Conservation (phyloP, 1,284 basidiomycete genomes). For the Ceratobasidium sp. region DNA sequence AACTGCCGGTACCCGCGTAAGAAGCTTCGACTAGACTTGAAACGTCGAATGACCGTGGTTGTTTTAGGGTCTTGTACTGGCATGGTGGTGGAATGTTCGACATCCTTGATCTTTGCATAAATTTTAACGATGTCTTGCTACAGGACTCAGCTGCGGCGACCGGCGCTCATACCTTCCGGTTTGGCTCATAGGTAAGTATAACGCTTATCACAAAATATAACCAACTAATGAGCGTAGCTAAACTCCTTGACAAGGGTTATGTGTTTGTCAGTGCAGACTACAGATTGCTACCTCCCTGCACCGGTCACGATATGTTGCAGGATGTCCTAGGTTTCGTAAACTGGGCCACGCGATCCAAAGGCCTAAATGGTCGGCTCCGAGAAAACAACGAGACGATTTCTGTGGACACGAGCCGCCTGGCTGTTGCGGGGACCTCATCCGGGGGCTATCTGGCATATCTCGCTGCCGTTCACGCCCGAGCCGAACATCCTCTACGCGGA, state of each 20-base stretch:
- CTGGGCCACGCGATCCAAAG: constrained; percentile 54
- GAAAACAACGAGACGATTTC: constrained; percentile 47
- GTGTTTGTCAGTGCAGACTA: constrained; percentile 68
- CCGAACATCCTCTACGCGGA: constrained; percentile 49
- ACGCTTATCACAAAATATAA: neutral
- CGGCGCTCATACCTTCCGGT: constrained; percentile 28
- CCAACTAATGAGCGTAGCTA: neutral
- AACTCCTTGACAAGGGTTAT: constrained; percentile 54
- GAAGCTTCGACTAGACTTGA: neutral
- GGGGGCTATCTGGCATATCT: constrained; percentile 70
- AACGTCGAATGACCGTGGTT: neutral
- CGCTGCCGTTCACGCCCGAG: constrained; percentile 60
- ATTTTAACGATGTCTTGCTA: neutral
- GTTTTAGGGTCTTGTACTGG: constrained; percentile 38
- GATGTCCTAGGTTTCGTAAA: constrained; percentile 63
- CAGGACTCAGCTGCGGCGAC: constrained; percentile 32
- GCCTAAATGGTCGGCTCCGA: constrained; percentile 47
- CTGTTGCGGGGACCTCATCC: constrained; percentile 65
- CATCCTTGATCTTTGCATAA: neutral
- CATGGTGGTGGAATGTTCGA: constrained; percentile 28
- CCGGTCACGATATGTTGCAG: constrained; percentile 62
- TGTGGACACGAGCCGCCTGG: constrained; percentile 58
- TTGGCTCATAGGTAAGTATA: constrained; percentile 28
- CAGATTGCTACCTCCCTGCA: constrained; percentile 63
- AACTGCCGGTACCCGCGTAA: neutral